Conservation (phyloP, 345 rosid genomes). For the Hibiscus syriacus region DNA sequence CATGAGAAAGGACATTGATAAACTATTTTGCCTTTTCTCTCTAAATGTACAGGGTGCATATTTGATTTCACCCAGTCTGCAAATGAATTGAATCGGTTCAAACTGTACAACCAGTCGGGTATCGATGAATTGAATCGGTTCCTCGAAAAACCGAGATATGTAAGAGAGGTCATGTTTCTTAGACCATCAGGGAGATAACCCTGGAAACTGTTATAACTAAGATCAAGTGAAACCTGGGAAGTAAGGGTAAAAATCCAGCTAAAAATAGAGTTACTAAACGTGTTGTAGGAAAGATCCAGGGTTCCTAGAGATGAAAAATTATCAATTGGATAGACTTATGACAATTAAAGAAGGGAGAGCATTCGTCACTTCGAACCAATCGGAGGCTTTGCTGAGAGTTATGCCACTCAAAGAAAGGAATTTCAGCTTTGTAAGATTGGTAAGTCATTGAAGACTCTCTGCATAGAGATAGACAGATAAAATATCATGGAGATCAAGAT, state of each 20-base stretch:
- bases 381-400: not conserved
- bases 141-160: too few relatives aligned
- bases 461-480: not conserved
- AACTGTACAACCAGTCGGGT: too few relatives aligned
- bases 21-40: too few relatives aligned
- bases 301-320: constrained; percentile 18
- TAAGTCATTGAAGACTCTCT: constrained; percentile 24
- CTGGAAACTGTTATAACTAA: not conserved
- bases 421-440: constrained; percentile 11
- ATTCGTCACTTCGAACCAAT: constrained; percentile 9
- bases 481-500: constrained; percentile 7
- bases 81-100: too few relatives aligned
- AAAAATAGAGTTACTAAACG: not conserved
- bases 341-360: constrained; percentile 17
- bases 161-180: too few relatives aligned
- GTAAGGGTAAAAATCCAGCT: constrained; percentile 11
- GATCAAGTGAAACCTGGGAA: constrained; percentile 11
- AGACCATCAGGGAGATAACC: too few relatives aligned
- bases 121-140: too few relatives aligned
- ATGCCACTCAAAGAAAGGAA: constrained; percentile 10
- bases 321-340: not conserved
- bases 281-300: constrained; percentile 14
- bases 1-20: too few relatives aligned
- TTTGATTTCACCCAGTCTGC: too few relatives aligned
- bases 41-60: too few relatives aligned